phyloP scores from a whole-genome alignment of 1,139 yeast genomes.

The Nakaseomyces nivariensis region DNA sequence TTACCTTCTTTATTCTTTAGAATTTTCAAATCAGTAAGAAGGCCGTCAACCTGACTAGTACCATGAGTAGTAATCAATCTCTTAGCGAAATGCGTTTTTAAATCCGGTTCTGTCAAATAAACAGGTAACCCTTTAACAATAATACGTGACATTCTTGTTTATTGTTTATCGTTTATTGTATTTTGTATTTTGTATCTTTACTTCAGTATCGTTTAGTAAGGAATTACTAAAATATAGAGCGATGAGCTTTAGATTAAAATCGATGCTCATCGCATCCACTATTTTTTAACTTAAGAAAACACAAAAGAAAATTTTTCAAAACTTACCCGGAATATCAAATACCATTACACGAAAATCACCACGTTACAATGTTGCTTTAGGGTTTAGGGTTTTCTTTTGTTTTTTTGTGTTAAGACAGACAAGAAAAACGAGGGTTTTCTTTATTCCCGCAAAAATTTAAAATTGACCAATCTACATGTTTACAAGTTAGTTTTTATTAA shows the following conservation, averaged over 20 bases:
- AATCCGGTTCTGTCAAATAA: conserved; percentile 66
- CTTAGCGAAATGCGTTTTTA: conserved; percentile 57
- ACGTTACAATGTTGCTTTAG: background rate
- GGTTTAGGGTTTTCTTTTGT: background rate
- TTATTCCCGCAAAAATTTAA: too few species aligned
- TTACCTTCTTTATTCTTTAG: conserved; percentile 75
- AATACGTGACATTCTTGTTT: conserved; percentile 68
- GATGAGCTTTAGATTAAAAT: too few species aligned
- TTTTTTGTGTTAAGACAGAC: too few species aligned
- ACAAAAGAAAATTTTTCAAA: background rate
- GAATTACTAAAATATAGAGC: too few species aligned
- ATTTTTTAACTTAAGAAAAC: background rate
- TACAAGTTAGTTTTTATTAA: too few species aligned
- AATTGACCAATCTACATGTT: too few species aligned
- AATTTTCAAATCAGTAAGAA: conserved; percentile 80
- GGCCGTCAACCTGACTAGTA: conserved; percentile 19
- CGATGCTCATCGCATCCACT: background rate
- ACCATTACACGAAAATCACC: background rate
- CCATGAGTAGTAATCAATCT: conserved; percentile 33
- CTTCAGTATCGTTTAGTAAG: background rate
- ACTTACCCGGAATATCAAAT: background rate
- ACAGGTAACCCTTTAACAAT: conserved; percentile 91
- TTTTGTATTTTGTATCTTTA: background rate
- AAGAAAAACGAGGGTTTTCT: too few species aligned
- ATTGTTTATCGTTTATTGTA: background rate